These are phyloP conservation scores for Cymodocea nodosa DNA, from an alignment of 116 monocot species.

Conservation along the genomic window DNA sequence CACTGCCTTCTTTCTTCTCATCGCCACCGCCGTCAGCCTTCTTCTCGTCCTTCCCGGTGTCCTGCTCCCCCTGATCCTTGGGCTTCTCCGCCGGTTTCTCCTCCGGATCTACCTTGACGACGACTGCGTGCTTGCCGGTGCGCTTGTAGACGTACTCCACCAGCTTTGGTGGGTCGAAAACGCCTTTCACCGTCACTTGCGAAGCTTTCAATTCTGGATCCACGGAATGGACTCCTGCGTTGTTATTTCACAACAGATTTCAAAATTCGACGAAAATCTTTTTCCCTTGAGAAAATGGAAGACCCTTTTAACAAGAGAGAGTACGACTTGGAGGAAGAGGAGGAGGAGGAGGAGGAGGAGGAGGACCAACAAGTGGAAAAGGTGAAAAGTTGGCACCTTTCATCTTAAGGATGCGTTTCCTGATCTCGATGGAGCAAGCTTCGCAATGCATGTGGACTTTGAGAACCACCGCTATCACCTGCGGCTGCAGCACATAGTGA, in stretches of 20 bases:
- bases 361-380: not conserved
- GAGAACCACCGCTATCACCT: constrained; percentile 49
- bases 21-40: not conserved
- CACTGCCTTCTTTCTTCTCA: not conserved
- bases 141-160: constrained; percentile 54
- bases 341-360: not conserved
- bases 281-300: no score
- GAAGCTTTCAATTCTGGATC: constrained; percentile 70
- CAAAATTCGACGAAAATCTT: not conserved
- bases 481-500: constrained; percentile 20
- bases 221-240: constrained; percentile 50
- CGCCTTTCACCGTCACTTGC: constrained; percentile 53
- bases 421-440: constrained; percentile 81
- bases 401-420: constrained; percentile 76
- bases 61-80: not conserved
- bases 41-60: constrained; percentile 7
- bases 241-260: not conserved
- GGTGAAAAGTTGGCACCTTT: constrained; percentile 33
- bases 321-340: no score
- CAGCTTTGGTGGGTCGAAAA: constrained; percentile 39
- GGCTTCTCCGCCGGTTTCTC: not conserved
- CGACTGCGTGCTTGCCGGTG: constrained; percentile 60
- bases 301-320: not conserved
- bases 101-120: constrained; percentile 46
- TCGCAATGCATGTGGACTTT: constrained; percentile 97